These are phyloP conservation scores for Russula ochroleuca DNA, from an alignment of 768 basidiomycete species.

Conservation along the genomic window DNA sequence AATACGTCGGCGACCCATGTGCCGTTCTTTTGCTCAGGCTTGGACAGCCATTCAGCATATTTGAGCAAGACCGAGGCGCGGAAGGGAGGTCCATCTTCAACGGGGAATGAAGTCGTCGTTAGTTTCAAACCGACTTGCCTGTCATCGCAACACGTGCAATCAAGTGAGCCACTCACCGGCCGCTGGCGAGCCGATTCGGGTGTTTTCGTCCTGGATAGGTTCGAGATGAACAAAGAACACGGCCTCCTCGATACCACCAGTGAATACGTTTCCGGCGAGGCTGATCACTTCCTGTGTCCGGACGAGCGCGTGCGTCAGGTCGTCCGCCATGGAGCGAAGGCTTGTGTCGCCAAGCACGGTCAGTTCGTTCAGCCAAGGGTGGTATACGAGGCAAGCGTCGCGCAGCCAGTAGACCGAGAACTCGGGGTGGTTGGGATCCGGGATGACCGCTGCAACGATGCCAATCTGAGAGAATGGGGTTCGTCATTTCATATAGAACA, in stretches of 20 bases:
- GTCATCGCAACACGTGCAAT: too few relatives aligned
- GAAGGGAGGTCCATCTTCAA: conserved; percentile 14
- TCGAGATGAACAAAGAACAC: conserved; percentile 15
- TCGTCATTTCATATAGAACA: not conserved
- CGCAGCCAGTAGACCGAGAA: conserved; percentile 21
- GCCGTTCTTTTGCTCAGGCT: conserved; percentile 21
- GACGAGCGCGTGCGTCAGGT: conserved; percentile 17
- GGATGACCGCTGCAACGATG: conserved; percentile 10
- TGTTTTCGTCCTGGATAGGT: not conserved
- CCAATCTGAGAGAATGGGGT: not conserved
- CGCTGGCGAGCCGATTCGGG: conserved; percentile 18
- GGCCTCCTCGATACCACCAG: conserved; percentile 19
- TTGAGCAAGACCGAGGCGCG: conserved; percentile 16
- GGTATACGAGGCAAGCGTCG: conserved; percentile 17
- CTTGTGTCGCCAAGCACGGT: conserved; percentile 14
- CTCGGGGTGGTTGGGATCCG: conserved; percentile 17
- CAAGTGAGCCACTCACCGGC: conserved; percentile 9
- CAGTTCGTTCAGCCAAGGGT: conserved; percentile 20
- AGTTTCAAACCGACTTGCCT: not conserved
- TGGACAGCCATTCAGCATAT: conserved; percentile 12
- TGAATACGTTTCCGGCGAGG: conserved; percentile 18
- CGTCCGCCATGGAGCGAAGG: conserved; percentile 16
- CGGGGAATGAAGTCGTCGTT: not conserved
- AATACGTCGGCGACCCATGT: conserved; percentile 21
- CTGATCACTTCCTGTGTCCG: conserved; percentile 17